Percentiles rank a stretch among this genome's conserved stretches.
phyloP scores from a whole-genome alignment of 768 basidiomycete genomes.

The Vishniacozyma victoriae region DNA sequence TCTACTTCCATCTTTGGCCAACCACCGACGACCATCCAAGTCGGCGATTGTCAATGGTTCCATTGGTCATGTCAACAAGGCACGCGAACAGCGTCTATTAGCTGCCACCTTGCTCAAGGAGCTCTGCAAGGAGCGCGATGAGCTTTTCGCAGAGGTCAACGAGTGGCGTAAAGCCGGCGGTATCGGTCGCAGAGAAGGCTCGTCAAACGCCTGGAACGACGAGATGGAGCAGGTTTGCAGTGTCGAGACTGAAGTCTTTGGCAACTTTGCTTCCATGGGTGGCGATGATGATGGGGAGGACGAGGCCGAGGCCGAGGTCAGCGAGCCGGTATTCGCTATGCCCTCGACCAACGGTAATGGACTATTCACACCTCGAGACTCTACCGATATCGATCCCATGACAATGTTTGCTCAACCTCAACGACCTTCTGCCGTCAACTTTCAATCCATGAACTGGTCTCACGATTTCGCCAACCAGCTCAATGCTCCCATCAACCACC shows the following conservation, averaged over 20 bases:
- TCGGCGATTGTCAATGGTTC: slow-evolving; percentile 94
- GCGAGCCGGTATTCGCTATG: not conserved
- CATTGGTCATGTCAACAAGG: slow-evolving; percentile 66
- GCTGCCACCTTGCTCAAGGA: slow-evolving; percentile 75
- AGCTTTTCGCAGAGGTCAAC: slow-evolving; percentile 82
- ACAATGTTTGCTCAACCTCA: slow-evolving; percentile 5
- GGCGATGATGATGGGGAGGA: slow-evolving; percentile 33
- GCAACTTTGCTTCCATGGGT: slow-evolving; percentile 32
- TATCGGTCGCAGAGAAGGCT: slow-evolving; percentile 53
- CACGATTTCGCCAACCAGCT: not conserved
- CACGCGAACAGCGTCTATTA: slow-evolving; percentile 71
- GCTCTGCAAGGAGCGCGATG: slow-evolving; percentile 74
- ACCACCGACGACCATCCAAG: slow-evolving; percentile 90
- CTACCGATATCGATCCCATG: slow-evolving; percentile 1
- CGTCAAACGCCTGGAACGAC: slow-evolving; percentile 29
- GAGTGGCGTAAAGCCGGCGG: slow-evolving; percentile 75
- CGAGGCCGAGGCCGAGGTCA: slow-evolving; percentile 24
- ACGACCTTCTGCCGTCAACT: slow-evolving; percentile 4
- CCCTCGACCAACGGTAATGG: not conserved
- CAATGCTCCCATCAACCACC: not conserved
- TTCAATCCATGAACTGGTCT: not conserved
- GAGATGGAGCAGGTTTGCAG: slow-evolving; percentile 39
- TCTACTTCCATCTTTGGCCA: slow-evolving; percentile 80
- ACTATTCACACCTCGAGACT: slow-evolving; percentile 3
- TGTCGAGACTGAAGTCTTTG: slow-evolving; percentile 44